Evolutionary conservation across 2,329 filamentous ascomycete genomes (phyloP), one percentile per base, ranked within the genome.

Genomic region (Colletotrichum falcatum): DNA sequence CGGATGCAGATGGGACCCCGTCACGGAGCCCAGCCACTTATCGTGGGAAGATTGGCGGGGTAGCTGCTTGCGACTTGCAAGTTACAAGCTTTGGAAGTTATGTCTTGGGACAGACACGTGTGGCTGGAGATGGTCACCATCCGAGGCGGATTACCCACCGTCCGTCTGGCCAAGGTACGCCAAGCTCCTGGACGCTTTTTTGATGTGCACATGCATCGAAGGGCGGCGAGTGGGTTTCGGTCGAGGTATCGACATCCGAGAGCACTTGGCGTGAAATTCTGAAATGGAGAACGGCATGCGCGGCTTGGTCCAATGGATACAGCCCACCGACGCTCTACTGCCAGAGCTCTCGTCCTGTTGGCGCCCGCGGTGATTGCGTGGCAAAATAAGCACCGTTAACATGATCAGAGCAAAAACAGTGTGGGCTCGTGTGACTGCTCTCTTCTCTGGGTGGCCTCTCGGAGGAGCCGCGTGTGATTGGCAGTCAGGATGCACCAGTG

Each of bases 41-140:
- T 35, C 44, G 18, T 44, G 28, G 18, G 30, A 20, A n/a, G 42
- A 30, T 16, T 18, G 14, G 35, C 20, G 2, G 58, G 20, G 23
- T 42, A 9, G 46, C 44, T 53, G 35, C 35, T 62, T 42, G 60
- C 59, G 35, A 51, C 12, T 44, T 44, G 33, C 59, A 35, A n/a
- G 26, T 23, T 44, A 26, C 58, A 28, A 61, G 33, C 33, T 28
- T 39, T 20, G 14, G 44, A 4, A 28, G 23, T 35, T 9, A 20
- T 30, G 18, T n/a, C 9, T n/a, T 1, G 20, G 42, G 44, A 26
- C 8, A 16, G 12, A 11, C 37, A 61, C 49, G 44, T 61, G 58
- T 49, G 58, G 58, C 58, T 49, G 44, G 30, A 37, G 44, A 49
- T 37, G 44, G 58, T 44, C 18, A 28, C 6, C 46, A 23, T 60